Percentiles rank a stretch among this genome's conserved stretches.
Conservation (phyloP, 78 protist species). For the Dictyostelium firmibasis region DNA sequence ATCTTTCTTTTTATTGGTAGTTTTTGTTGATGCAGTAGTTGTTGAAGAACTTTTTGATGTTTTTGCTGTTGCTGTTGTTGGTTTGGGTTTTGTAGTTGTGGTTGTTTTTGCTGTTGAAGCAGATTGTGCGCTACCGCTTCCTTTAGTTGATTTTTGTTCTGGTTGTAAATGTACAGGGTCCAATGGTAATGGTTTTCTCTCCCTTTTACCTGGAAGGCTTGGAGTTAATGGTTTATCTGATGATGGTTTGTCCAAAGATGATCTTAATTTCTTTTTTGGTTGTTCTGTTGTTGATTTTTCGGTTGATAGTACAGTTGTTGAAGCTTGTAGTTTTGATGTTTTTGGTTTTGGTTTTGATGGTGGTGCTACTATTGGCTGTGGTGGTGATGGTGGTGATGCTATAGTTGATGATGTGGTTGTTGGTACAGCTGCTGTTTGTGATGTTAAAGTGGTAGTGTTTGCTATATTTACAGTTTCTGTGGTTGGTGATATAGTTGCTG, state of each 20-base stretch:
- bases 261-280: constrained; percentile 11
- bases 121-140: neutral
- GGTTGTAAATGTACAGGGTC: neutral
- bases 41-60: neutral
- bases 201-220: neutral
- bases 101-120: neutral
- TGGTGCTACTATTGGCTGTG: neutral
- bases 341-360: neutral
- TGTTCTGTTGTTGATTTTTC: neutral
- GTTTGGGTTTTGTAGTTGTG: neutral
- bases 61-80: neutral
- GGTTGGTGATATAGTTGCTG: neutral
- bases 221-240: neutral
- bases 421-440: neutral
- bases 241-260: constrained; percentile 1
- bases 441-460: neutral
- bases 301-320: neutral
- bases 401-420: neutral
- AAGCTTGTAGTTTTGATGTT: neutral
- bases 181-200: neutral
- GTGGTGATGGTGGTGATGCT: neutral
- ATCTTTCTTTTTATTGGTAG: neutral
- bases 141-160: constrained; percentile 1
- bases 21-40: neutral
- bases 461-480: neutral